These are phyloP conservation scores for Aquilaria sinensis DNA, from an alignment of 345 rosid genomes.

Conservation along the genomic window DNA sequence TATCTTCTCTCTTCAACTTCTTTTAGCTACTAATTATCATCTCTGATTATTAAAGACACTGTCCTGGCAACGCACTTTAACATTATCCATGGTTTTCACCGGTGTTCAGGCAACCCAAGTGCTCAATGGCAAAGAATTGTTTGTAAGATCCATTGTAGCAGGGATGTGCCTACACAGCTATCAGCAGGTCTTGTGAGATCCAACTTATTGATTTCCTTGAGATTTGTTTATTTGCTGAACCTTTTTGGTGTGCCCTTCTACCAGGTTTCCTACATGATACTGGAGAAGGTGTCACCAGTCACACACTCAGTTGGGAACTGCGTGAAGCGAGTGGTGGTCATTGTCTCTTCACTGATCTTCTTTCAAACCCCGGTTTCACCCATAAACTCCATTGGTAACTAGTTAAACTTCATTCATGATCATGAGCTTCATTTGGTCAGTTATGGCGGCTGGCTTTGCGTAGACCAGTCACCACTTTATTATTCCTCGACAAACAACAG, in stretches of 20 bases:
- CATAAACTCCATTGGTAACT: slow-evolving; percentile 52
- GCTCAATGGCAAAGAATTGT: slow-evolving; percentile 43
- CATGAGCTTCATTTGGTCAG: background rate
- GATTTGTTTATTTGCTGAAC: background rate
- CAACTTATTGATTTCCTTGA: background rate
- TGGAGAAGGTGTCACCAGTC: slow-evolving; percentile 76
- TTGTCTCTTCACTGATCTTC: slow-evolving; percentile 62
- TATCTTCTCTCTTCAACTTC: slow-evolving; percentile 6
- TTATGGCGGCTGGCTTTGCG: too few species aligned
- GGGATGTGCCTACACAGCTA: slow-evolving; percentile 76
- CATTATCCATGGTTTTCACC: background rate
- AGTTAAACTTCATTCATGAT: background rate
- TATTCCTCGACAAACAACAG: too few species aligned
- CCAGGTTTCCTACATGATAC: slow-evolving; percentile 75
- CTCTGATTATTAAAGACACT: background rate
- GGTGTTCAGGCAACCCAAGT: slow-evolving; percentile 58
- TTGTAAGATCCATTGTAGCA: slow-evolving; percentile 46
- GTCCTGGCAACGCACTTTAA: too few species aligned
- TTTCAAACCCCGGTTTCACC: slow-evolving; percentile 61
- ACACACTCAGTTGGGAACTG: slow-evolving; percentile 86
- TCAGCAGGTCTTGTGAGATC: slow-evolving; percentile 53
- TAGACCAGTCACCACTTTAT: too few species aligned
- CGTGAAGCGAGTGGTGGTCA: slow-evolving; percentile 79
- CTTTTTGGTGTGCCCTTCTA: background rate
- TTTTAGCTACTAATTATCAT: background rate